Conservation (phyloP, 345 rosid species). For the Crucihimalaya himalaica region DNA sequence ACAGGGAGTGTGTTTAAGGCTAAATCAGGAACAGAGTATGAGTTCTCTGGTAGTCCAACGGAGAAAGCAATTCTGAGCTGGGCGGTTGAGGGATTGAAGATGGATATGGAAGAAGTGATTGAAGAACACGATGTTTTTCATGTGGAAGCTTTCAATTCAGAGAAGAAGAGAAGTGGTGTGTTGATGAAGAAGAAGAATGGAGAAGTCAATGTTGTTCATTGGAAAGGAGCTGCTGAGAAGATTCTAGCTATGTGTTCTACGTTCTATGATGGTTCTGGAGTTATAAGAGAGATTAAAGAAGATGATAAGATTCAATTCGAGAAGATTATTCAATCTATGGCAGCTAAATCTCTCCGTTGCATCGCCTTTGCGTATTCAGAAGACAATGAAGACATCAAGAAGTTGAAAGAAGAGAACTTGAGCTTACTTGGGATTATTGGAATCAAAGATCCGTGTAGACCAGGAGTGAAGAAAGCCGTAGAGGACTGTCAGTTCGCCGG, state of each 20-base stretch:
- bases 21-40: constrained; percentile 40
- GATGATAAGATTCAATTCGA: constrained; percentile 42
- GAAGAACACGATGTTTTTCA: constrained; percentile 43
- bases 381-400: constrained; percentile 30
- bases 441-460: constrained; percentile 72
- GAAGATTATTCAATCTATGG: constrained; percentile 62
- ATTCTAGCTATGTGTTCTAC: constrained; percentile 64
- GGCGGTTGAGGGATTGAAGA: constrained; percentile 53
- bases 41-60: constrained; percentile 67
- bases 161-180: constrained; percentile 72
- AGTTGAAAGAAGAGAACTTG: constrained; percentile 49
- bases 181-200: constrained; percentile 42
- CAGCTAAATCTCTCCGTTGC: constrained; percentile 68
- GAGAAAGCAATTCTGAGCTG: constrained; percentile 78
- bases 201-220: constrained; percentile 48
- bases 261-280: constrained; percentile 58
- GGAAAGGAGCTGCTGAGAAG: constrained; percentile 90
- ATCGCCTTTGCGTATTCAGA: constrained; percentile 68
- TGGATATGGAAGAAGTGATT: constrained; percentile 47
- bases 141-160: constrained; percentile 70
- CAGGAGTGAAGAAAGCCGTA: constrained; percentile 64
- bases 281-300: constrained; percentile 35
- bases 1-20: constrained; percentile 53
- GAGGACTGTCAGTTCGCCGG: constrained; percentile 68
- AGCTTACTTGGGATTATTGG: constrained; percentile 69